Percentiles rank a stretch among this genome's conserved stretches.
Conservation (phyloP, 352 stramenopile genomes). For the Phytopythium chamaehyphon region DNA sequence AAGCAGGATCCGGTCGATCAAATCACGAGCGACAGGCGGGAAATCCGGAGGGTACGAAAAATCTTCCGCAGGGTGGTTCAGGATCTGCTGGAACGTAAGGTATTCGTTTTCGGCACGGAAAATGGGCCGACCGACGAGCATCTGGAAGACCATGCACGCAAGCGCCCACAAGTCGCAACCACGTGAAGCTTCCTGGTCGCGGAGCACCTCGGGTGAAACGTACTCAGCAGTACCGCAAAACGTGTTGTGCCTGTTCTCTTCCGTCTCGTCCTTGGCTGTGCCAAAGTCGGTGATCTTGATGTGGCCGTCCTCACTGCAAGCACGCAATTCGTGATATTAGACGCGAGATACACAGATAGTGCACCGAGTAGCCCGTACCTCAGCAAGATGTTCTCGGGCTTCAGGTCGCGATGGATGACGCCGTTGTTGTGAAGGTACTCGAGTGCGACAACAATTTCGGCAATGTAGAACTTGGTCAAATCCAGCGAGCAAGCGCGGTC, state of each 20-base stretch:
- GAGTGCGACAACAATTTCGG: constrained; percentile 92
- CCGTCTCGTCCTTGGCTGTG: constrained; percentile 78
- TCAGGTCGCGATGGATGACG: constrained; percentile 96
- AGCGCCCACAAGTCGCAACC: constrained; percentile 90
- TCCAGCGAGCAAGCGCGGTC: constrained; percentile 71
- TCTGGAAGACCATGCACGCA: constrained; percentile 90
- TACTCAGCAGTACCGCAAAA: constrained; percentile 92
- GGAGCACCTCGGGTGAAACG: constrained; percentile 89
- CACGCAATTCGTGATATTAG: neutral
- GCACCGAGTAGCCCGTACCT: constrained; percentile 18
- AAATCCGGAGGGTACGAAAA: constrained; percentile 68
- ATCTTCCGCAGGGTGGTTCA: constrained; percentile 78
- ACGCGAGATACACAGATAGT: neutral
- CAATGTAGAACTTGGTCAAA: constrained; percentile 92
- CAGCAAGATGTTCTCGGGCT: constrained; percentile 89
- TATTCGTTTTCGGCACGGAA: constrained; percentile 91
- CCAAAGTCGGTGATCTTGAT: constrained; percentile 91
- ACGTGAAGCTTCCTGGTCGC: constrained; percentile 75
- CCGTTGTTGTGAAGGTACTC: constrained; percentile 93
- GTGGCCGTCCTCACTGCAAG: constrained; percentile 61
- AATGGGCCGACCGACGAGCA: constrained; percentile 77
- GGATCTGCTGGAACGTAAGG: constrained; percentile 88
- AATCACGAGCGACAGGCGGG: constrained; percentile 54
- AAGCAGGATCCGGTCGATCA: constrained; percentile 77
- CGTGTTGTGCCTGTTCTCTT: constrained; percentile 81